Percentiles rank a stretch among this genome's conserved stretches.
Conservation (phyloP, 83 land plant genomes). For the Thuja plicata region DNA sequence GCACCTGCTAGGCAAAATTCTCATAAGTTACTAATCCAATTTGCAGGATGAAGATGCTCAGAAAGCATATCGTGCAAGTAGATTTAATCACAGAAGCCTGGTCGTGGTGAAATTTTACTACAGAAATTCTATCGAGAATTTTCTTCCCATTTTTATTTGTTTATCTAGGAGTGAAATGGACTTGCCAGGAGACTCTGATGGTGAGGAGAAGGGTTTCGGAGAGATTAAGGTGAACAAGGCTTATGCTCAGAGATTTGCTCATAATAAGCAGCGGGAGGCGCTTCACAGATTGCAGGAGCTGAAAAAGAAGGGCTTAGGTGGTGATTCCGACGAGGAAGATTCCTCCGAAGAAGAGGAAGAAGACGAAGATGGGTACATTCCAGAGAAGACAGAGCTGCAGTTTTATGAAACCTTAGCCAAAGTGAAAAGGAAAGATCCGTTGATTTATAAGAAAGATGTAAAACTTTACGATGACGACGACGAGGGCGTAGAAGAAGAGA, state of each 20-base stretch:
- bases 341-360: conserved; percentile 42
- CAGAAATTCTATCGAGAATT: neutral
- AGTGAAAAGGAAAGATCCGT: conserved; percentile 74
- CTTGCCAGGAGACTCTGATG: conserved; percentile 3
- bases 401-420: conserved; percentile 64
- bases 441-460: conserved; percentile 39
- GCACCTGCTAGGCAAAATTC: too few relatives aligned
- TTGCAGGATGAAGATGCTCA: too few relatives aligned
- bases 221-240: conserved; percentile 57
- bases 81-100: too few relatives aligned
- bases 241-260: conserved; percentile 70
- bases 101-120: neutral
- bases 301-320: conserved; percentile 61
- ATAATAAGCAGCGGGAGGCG: conserved; percentile 93
- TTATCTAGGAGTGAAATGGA: neutral
- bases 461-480: conserved; percentile 58
- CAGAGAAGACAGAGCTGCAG: conserved; percentile 41
- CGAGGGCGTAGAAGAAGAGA: conserved; percentile 42
- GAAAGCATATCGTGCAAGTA: too few relatives aligned
- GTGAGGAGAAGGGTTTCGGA: conserved; percentile 23
- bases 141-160: neutral
- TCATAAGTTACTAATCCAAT: too few relatives aligned
- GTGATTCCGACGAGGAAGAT: conserved; percentile 31
- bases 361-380: conserved; percentile 23
- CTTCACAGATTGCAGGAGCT: conserved; percentile 80